phyloP scores from a whole-genome alignment of 1,284 basidiomycete species.

The Serendipita sp. region DNA sequence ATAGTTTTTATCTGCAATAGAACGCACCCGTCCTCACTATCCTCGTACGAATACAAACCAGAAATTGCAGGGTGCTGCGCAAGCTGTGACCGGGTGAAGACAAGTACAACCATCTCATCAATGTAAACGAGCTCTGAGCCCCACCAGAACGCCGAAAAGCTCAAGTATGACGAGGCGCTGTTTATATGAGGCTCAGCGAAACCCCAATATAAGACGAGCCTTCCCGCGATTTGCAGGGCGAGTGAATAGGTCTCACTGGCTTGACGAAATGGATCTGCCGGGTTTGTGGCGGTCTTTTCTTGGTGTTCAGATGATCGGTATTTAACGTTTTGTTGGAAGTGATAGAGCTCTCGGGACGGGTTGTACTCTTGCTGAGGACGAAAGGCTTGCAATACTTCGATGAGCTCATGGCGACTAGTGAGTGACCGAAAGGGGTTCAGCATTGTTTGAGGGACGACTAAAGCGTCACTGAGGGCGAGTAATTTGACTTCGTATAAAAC shows the following conservation, averaged over 20 bases:
- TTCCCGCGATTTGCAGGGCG: neutral
- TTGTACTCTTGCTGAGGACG: neutral
- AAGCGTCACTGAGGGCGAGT: neutral
- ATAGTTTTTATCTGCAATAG: neutral
- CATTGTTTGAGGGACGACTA: neutral
- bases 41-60: neutral
- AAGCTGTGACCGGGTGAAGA: neutral
- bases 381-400: neutral
- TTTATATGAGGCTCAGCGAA: neutral
- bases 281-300: neutral
- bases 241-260: neutral
- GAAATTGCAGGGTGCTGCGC: neutral
- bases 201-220: neutral
- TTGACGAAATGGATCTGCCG: neutral
- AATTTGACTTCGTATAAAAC: neutral
- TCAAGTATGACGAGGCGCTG: too few species aligned
- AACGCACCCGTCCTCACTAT: neutral
- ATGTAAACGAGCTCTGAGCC: conserved; percentile 1
- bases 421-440: neutral
- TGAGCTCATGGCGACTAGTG: neutral
- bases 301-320: neutral
- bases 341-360: neutral
- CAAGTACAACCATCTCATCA: neutral
- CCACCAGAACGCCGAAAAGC: conserved; percentile 5
- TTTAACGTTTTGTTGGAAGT: neutral